phyloP scores from a whole-genome alignment of 2,329 filamentous ascomycete genomes.

The Colletotrichum agaves region DNA sequence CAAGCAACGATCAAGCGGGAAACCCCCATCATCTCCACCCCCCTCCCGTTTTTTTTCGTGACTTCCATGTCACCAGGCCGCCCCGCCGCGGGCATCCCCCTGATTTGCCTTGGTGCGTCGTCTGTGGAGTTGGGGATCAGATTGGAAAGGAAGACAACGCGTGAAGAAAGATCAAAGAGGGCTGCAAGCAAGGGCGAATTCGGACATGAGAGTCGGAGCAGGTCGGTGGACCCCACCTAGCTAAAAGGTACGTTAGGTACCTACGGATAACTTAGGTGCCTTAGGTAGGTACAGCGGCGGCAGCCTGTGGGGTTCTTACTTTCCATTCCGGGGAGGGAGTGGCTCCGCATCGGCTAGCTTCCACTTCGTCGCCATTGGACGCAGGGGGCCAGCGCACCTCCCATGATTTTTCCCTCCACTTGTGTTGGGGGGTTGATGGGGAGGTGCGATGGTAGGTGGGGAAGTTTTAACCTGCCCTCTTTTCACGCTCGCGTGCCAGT shows the following conservation, averaged over 20 bases:
- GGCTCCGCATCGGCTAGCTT: not conserved
- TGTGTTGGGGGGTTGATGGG: slow-evolving; percentile 3
- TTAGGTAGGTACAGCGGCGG: slow-evolving; percentile 14
- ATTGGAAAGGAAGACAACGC: too few species aligned
- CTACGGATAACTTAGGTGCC: too few species aligned
- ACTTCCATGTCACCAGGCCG: not conserved
- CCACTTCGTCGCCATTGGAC: slow-evolving; percentile 14
- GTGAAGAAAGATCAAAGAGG: not conserved
- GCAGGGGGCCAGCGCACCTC: not conserved
- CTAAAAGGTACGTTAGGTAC: too few species aligned
- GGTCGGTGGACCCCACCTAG: slow-evolving; percentile 27
- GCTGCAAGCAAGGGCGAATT: slow-evolving; percentile 31
- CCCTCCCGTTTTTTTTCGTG: slow-evolving; percentile 12
- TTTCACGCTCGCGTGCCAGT: slow-evolving; percentile 13
- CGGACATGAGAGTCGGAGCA: slow-evolving; percentile 33
- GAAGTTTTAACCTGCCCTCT: not conserved
- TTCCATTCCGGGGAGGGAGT: not conserved
- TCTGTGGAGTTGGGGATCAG: not conserved
- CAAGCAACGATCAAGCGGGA: slow-evolving; percentile 6
- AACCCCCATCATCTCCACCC: slow-evolving; percentile 25
- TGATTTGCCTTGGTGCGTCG: slow-evolving; percentile 25
- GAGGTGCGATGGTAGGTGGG: slow-evolving; percentile 3
- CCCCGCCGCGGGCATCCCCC: not conserved
- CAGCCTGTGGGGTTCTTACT: not conserved
- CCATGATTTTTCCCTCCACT: slow-evolving; percentile 11